These are phyloP conservation scores for Auricularia cornea DNA, from an alignment of 768 basidiomycete species.

Conservation along the genomic window DNA sequence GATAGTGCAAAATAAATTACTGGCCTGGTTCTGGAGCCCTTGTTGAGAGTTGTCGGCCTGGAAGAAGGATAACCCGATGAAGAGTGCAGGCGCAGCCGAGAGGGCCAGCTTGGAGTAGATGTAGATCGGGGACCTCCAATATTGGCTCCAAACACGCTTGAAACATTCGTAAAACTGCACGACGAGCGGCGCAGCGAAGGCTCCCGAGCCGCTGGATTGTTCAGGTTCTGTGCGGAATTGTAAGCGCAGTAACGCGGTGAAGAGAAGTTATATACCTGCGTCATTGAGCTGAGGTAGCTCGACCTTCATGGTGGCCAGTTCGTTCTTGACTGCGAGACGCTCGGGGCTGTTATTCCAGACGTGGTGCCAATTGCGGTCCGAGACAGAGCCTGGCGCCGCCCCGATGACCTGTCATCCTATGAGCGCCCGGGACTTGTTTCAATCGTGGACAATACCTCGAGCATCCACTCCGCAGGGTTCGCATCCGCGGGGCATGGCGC, in stretches of 20 bases:
- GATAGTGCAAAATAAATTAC: too few species aligned
- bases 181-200: constrained; percentile 6
- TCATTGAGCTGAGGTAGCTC: constrained; percentile 8
- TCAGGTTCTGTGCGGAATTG: too few species aligned
- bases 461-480: constrained; percentile 66
- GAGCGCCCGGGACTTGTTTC: too few species aligned
- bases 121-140: constrained; percentile 31
- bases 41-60: constrained; percentile 21
- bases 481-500: constrained; percentile 56
- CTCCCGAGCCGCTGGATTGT: constrained; percentile 6
- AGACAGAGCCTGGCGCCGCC: constrained; percentile 53
- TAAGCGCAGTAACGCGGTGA: too few species aligned
- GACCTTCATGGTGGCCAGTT: constrained; percentile 37
- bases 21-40: constrained; percentile 27
- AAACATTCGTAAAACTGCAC: constrained; percentile 16
- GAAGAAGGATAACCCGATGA: constrained; percentile 30
- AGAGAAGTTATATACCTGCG: background rate
- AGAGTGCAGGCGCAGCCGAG: constrained; percentile 13
- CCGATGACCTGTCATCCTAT: too few species aligned
- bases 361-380: constrained; percentile 78
- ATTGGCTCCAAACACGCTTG: constrained; percentile 27
- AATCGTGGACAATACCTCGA: too few species aligned
- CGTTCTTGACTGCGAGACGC: constrained; percentile 25
- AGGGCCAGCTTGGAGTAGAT: constrained; percentile 28
- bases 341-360: constrained; percentile 75